Evolutionary conservation across 352 stramenopile genomes (phyloP).

Genomic region (Globisporangium carolinianum): DNA sequence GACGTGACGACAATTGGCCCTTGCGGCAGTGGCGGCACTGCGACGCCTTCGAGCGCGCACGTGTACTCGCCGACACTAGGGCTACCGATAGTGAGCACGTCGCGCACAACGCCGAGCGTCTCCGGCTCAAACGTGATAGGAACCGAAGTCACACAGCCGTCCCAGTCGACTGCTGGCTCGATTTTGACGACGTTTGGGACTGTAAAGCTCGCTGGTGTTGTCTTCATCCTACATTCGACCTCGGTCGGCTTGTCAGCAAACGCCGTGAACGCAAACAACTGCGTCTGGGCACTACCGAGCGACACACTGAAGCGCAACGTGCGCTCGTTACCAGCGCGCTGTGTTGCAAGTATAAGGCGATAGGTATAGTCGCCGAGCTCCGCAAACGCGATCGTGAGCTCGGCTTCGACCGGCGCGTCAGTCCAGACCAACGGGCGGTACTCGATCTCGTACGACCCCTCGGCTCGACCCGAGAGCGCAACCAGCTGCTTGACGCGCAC

Average conservation of each 20-base stretch:
- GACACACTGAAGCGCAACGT: conserved; percentile 80
- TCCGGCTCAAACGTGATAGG: conserved; percentile 86
- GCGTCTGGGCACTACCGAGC: conserved; percentile 66
- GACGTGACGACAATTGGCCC: conserved; percentile 72
- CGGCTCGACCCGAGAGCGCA: conserved; percentile 55
- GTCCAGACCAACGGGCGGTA: conserved; percentile 78
- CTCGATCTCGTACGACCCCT: conserved; percentile 87
- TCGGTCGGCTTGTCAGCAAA: conserved; percentile 36
- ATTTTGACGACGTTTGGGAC: conserved; percentile 41
- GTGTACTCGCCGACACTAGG: conserved; percentile 75
- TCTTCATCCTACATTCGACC: conserved; percentile 45
- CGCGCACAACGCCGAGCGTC: conserved; percentile 75
- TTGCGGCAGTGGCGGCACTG: conserved; percentile 69
- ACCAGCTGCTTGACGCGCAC: conserved; percentile 67
- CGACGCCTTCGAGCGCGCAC: conserved; percentile 74
- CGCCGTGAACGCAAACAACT: conserved; percentile 75
- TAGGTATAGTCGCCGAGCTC: conserved; percentile 89
- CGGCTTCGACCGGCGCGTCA: conserved; percentile 30
- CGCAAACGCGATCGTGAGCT: conserved; percentile 68
- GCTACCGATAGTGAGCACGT: conserved; percentile 65
- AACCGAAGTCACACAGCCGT: conserved; percentile 56
- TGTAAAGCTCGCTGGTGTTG: conserved; percentile 67
- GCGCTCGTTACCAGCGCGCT: conserved; percentile 49
- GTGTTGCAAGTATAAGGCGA: conserved; percentile 71
- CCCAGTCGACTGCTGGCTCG: conserved; percentile 58